Conservation (phyloP, 2,329 filamentous ascomycete genomes). For the Hypoxylon sp. region DNA sequence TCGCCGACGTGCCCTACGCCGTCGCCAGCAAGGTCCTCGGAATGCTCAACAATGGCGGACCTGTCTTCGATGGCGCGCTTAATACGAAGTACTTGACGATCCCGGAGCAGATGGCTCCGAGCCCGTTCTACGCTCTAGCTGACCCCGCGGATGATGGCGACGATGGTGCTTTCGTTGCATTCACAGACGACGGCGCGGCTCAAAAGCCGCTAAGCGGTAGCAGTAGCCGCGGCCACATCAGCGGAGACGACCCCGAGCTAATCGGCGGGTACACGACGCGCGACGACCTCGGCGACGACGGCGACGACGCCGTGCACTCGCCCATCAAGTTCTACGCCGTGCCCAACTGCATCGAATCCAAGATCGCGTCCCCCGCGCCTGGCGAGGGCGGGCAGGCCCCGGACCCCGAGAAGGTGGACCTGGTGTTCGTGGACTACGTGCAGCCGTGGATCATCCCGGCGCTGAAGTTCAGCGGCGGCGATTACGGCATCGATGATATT, state of each 20-base stretch:
- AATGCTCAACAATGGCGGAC: slow-evolving; percentile 69
- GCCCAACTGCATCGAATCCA: slow-evolving; percentile 86
- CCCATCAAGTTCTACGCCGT: slow-evolving; percentile 80
- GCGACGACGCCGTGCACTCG: slow-evolving; percentile 90
- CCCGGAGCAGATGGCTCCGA: slow-evolving; percentile 60
- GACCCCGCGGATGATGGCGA: slow-evolving; percentile 6
- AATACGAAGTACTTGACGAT: slow-evolving; percentile 64
- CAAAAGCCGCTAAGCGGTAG: slow-evolving; percentile 45
- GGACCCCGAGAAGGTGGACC: slow-evolving; percentile 81
- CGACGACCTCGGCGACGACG: slow-evolving; percentile 86
- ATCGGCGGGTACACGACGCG: slow-evolving; percentile 84
- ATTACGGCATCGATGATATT: slow-evolving; percentile 65
- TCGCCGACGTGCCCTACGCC: slow-evolving; percentile 85
- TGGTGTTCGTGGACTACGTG: slow-evolving; percentile 94
- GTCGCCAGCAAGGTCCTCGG: slow-evolving; percentile 78
- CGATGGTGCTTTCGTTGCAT: slow-evolving; percentile 22
- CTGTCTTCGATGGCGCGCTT: slow-evolving; percentile 60
- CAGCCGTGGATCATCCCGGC: slow-evolving; percentile 85
- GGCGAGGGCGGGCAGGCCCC: slow-evolving; percentile 50
- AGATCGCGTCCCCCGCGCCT: slow-evolving; percentile 70
- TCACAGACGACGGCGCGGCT: slow-evolving; percentile 42
- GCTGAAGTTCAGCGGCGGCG: slow-evolving; percentile 71
- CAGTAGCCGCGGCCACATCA: slow-evolving; percentile 6
- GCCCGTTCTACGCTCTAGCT: slow-evolving; percentile 24
- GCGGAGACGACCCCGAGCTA: slow-evolving; percentile 49